These are phyloP conservation scores for Solanum pinnatisectum DNA, from an alignment of 257 asterid genomes.

Conservation along the genomic window DNA sequence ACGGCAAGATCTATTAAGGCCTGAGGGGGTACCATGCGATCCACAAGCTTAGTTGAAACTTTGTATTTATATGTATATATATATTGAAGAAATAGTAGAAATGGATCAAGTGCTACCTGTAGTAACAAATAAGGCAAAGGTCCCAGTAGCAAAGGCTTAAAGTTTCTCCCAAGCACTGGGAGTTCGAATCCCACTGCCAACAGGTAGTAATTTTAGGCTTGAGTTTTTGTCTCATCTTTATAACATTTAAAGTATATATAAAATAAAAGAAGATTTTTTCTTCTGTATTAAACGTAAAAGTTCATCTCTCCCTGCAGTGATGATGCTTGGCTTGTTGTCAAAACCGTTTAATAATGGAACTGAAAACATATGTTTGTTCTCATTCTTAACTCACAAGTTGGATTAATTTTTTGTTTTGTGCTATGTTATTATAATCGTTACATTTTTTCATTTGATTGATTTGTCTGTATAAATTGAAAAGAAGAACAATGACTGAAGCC, in stretches of 20 bases:
- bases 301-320: not conserved
- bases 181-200: not conserved
- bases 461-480: not conserved
- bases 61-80: not conserved
- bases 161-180: not conserved
- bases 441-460: not conserved
- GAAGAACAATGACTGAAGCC: not conserved
- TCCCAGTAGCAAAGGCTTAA: not conserved
- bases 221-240: not conserved
- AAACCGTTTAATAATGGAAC: not conserved
- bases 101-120: not conserved
- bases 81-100: not conserved
- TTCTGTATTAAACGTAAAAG: not conserved
- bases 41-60: not conserved
- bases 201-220: not conserved
- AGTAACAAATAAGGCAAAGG: not conserved
- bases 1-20: not conserved
- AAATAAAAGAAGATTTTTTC: not conserved
- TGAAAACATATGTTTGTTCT: not conserved
- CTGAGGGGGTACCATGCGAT: not conserved
- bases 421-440: not conserved
- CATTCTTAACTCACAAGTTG: not conserved
- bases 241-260: not conserved
- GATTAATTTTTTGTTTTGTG: not conserved
- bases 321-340: not conserved